These are phyloP conservation scores for Tylopilus subfusipes DNA, from an alignment of 768 basidiomycete genomes.

Conservation along the genomic window DNA sequence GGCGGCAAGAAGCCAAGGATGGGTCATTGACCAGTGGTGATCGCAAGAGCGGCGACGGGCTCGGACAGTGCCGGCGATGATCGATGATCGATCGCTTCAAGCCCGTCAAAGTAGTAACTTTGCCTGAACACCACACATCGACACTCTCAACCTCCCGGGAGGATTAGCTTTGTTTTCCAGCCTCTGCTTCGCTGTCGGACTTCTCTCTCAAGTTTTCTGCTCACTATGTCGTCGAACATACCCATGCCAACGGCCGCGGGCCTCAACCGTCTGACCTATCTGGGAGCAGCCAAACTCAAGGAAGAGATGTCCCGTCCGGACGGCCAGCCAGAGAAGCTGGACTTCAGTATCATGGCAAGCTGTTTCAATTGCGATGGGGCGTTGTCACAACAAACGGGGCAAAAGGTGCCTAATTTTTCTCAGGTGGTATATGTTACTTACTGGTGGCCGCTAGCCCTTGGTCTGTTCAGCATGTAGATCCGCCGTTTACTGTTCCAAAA, in stretches of 20 bases:
- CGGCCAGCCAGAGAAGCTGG: conserved; percentile 29
- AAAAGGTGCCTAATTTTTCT: conserved; percentile 17
- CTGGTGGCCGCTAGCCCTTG: conserved; percentile 15
- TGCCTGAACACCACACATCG: not conserved
- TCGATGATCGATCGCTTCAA: not conserved
- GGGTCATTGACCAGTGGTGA: conserved; percentile 10
- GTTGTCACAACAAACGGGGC: conserved; percentile 7
- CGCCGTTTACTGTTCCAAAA: conserved; percentile 31
- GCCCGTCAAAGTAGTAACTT: not conserved
- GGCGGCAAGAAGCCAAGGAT: conserved; percentile 12
- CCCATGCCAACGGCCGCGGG: conserved; percentile 25
- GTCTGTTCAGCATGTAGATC: conserved; percentile 31
- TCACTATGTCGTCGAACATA: conserved; percentile 19
- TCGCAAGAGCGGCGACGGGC: not conserved
- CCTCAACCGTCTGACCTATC: conserved; percentile 27
- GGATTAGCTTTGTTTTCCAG: not conserved
- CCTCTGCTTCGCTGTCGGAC: not conserved
- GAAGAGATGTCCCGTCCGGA: conserved; percentile 25
- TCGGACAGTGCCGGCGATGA: not conserved
- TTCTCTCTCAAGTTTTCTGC: not conserved
- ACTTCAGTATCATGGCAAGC: conserved; percentile 21
- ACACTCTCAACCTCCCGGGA: not conserved
- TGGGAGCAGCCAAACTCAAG: conserved; percentile 27
- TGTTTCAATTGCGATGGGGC: conserved; percentile 23
- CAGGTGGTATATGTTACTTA: not conserved